Percentiles rank a stretch among this genome's conserved stretches.
phyloP scores from a whole-genome alignment of 2,329 filamentous ascomycete genomes.

The Stachybotrys chlorohalonatus region DNA sequence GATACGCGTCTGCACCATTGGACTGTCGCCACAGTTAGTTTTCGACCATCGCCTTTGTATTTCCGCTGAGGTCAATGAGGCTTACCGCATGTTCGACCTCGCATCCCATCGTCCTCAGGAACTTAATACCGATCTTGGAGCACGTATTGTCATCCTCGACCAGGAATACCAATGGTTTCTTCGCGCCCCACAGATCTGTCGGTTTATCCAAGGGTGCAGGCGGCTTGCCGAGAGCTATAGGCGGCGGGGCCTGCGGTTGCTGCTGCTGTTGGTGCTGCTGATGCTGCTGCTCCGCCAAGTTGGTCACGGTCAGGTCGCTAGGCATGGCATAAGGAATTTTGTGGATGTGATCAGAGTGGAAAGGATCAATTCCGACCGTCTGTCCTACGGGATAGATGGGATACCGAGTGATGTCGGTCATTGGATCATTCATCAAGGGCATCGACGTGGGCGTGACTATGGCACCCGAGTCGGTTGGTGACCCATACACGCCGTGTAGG shows the following conservation, averaged over 20 bases:
- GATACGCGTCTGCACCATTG: slow-evolving; percentile 87
- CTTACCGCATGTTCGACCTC: slow-evolving; percentile 59
- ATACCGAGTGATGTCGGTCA: slow-evolving; percentile 46
- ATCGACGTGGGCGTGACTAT: slow-evolving; percentile 31
- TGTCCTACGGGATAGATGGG: slow-evolving; percentile 88
- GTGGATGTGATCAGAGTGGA: slow-evolving; percentile 87
- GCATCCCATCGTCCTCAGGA: slow-evolving; percentile 56
- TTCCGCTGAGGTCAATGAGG: slow-evolving; percentile 7
- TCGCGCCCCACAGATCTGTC: slow-evolving; percentile 41
- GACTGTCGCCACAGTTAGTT: slow-evolving; percentile 14
- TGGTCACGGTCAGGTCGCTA: slow-evolving; percentile 38
- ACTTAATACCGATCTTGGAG: slow-evolving; percentile 59
- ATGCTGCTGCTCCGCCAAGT: slow-evolving; percentile 29
- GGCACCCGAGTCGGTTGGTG: slow-evolving; percentile 42
- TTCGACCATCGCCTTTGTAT: neutral
- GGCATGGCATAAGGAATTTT: slow-evolving; percentile 80
- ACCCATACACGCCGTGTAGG: slow-evolving; percentile 44
- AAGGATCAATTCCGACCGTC: slow-evolving; percentile 87
- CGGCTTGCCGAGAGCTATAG: slow-evolving; percentile 8
- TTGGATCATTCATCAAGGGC: slow-evolving; percentile 41
- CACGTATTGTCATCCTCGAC: slow-evolving; percentile 75
- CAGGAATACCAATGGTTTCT: slow-evolving; percentile 72
- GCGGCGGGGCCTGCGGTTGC: slow-evolving; percentile 12
- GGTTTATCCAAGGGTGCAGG: slow-evolving; percentile 28
- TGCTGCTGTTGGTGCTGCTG: slow-evolving; percentile 19